Conservation (phyloP, 176 grass and related monocot genomes). For the Canna indica region DNA sequence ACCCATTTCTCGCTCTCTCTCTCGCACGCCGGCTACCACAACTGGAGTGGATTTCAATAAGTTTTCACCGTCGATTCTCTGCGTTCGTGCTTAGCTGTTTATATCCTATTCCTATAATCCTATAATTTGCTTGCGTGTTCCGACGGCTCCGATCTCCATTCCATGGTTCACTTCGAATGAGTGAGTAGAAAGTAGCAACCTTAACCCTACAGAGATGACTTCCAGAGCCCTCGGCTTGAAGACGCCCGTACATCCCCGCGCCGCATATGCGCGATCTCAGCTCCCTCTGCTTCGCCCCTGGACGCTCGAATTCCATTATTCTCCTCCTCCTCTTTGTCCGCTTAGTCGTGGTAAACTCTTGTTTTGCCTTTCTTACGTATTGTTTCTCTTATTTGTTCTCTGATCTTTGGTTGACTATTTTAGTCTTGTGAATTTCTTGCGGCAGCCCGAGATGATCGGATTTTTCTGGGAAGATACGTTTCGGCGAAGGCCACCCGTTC, state of each 20-base stretch:
- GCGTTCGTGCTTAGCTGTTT: too few relatives aligned
- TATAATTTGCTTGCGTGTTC: too few relatives aligned
- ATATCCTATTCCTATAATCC: too few relatives aligned
- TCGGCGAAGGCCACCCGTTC: slow-evolving; percentile 29
- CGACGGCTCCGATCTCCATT: too few relatives aligned
- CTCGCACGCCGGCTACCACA: too few relatives aligned
- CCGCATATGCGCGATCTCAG: not conserved
- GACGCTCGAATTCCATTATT: not conserved
- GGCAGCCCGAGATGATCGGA: slow-evolving; percentile 26
- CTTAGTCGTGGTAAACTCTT: not conserved
- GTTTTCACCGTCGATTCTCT: too few relatives aligned
- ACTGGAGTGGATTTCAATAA: too few relatives aligned
- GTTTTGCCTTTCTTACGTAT: not conserved
- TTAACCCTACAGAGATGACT: slow-evolving; percentile 14
- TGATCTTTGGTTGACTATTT: not conserved
- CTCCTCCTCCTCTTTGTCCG: not conserved
- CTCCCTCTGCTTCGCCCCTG: not conserved
- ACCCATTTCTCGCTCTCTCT: too few relatives aligned
- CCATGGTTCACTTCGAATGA: too few relatives aligned
- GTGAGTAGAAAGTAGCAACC: not conserved
- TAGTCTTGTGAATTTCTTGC: not conserved
- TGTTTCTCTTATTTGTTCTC: not conserved
- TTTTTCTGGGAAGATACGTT: slow-evolving; percentile 12
- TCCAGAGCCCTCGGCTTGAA: slow-evolving; percentile 17
- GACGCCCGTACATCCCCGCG: slow-evolving; percentile 7